Base-by-base conservation (phyloP, 352 stramenopile genomes). In the Pythium dissimile region DNA sequence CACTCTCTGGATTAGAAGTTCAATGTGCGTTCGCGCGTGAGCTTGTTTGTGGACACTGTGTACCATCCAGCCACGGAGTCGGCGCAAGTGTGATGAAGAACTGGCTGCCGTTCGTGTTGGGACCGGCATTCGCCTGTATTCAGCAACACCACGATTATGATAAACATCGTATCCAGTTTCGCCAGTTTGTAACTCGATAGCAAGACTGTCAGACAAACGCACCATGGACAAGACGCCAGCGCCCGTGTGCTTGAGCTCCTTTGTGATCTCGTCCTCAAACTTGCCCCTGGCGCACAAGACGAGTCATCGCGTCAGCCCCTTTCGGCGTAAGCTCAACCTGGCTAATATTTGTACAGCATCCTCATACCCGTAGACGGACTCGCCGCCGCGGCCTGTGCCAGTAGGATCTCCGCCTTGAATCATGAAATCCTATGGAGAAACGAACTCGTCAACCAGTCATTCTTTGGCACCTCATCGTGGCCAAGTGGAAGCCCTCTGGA, bases 331-430 rank as follows among this genome's bases (percentile, higher is more conserved):
- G n/a, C n/a, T n/a, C n/a, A n/a, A n/a, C n/a, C n/a, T n/a, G n/a
- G n/a, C n/a, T n/a, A n/a, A n/a, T n/a, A n/a, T n/a, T n/a, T n/a
- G n/a, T 27, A 18, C 11, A 30, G 9, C 21, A 62, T 6, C 11
- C 5, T 34, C 48, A 35, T 61, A 94, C 73, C 94, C 94, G 59
- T 94, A 98, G 46, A 97, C 84, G 15, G 85, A 97, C 56, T 98
- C 88, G 35, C 92, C 94, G 43, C 95, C 94, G 26, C 88, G 67
- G 3, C 94, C 94, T 0, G 94, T 98, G 39, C 92, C 94, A 16
- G 93, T 98, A 0, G 94, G 94, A 62, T 98, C 94, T 45, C 95
- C 95, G 11, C 92, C 95, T 60, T 98, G 95, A 53, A 98, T 96
- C 92, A 98, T 98, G 69, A 98, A 98, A 60, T 97, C 87, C 67